Evolutionary conservation across 441 rosid genomes (phyloP), one percentile per base, ranked within the genome.

Genomic region (Gossypium schwendimanii): DNA sequence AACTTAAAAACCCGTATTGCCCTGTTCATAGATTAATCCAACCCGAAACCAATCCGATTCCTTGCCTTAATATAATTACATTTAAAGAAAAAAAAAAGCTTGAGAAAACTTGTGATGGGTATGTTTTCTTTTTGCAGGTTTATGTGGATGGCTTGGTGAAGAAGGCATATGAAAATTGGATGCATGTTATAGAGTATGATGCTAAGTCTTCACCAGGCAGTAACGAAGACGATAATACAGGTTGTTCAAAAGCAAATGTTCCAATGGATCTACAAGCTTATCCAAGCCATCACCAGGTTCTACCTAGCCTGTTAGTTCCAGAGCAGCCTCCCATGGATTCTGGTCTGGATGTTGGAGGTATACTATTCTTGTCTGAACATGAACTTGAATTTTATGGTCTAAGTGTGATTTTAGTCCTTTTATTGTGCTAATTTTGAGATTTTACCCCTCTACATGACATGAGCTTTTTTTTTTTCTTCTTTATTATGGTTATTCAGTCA

Each of bases 91-190:
- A 28, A 21, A 2, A 28, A 31, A 53, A 58, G 20, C 49, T 20
- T 60, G 23, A 73, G 53, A 76, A 47, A 70, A 60, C 66, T 65
- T 21, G 31, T 14, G 71, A 53, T 62, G 72, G 4, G 61, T 62
- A 63, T 55, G 12, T 62, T 76, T 50, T 69, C 10, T 62, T 76
- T 50, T 69, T 84, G 74, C 82, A 93, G 97, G 87, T 83, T 47
- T 84, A 84, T 70, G 94, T 93, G 14, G 99, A 96, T 72, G 78
- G 83, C 53, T 81, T 96, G 78, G 97, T 93, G 80, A 91, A 87
- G 82, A 86, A 87, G 73, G 99, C 98, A 0, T 96, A 93, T 81
- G 98, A 96, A 12, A 89, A 96, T 53, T 96, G 99, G 99, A 82
- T 79, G 76, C 93, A 89, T 64, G 98, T 93, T 14, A 72, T 93